Evolutionary conservation across 2,329 filamentous ascomycete species (phyloP), one percentile per base, ranked within the genome.

Genomic region (Fusarium setosum): DNA sequence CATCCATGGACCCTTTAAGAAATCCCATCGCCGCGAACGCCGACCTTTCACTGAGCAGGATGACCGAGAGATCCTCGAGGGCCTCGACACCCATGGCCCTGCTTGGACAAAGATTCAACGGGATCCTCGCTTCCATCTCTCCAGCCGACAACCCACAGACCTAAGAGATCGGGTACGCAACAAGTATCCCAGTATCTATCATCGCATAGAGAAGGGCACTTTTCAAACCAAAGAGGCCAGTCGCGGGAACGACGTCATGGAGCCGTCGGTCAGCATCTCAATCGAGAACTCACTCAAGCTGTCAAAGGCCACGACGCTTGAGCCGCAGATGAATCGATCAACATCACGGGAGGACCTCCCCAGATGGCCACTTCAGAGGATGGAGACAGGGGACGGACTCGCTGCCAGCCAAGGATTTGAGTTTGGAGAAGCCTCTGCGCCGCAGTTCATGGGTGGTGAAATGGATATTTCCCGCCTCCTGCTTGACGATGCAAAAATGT

Each of bases 101-200:
- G 83, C 86, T 9, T 90, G 88, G 88, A 89, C 87, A 50, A 87
- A 85, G 73, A 90, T 90, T 18, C 87, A 89, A 71, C 82, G 87
- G 32, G 87, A 90, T 60, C 75, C 83, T 13, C 80, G 80, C 24
- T 89, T 87, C 74, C 80, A 87, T 59, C 77, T 90, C n/a, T 82
- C 84, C 5, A 84, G 74, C 59, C 80, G 88, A 41, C 85, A 88
- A 64, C 87, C 88, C 1, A 90, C 88, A 0, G 88, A 90, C 69
- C 74, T 90, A 50, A 81, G 88, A 61, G 88, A 90, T 64, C 82
- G 88, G 20, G 82, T 90, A 29, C 83, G 88, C 40, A 90, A 90
- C 75, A 89, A 88, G 67, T 88, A 88, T 65, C 85, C 86, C 4
- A 83, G 83, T 13, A 83, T 86, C 29, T 90, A 87, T 67, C 80